Evolutionary conservation across 169 alveolate genomes (phyloP).

Genomic region (Amoebophrya sp.): DNA sequence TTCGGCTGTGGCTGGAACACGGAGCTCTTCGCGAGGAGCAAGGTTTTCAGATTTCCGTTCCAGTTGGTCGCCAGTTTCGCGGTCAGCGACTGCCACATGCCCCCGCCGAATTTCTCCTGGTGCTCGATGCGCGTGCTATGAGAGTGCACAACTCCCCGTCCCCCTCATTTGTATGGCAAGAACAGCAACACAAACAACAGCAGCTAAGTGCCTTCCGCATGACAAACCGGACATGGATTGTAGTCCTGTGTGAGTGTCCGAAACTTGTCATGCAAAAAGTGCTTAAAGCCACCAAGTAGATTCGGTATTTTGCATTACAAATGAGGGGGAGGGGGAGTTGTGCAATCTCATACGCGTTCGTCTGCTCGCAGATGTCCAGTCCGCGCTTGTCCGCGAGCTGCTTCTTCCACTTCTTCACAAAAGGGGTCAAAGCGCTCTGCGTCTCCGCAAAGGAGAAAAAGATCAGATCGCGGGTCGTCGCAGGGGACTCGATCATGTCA

Average conservation of each 20-base stretch:
- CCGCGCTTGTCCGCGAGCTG: background rate
- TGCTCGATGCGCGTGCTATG: constrained; percentile 13
- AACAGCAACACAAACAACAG: too few species aligned
- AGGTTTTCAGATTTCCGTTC: background rate
- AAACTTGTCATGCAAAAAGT: too few species aligned
- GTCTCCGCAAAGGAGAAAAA: background rate
- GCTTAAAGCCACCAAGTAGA: too few species aligned
- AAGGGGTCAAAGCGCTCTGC: background rate
- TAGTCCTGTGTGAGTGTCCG: too few species aligned
- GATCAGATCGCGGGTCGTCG: background rate
- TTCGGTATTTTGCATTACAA: too few species aligned
- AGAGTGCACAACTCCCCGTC: too few species aligned
- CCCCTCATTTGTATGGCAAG: too few species aligned
- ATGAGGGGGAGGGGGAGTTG: too few species aligned
- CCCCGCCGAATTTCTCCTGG: background rate
- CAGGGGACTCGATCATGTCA: too few species aligned
- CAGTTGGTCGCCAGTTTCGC: background rate
- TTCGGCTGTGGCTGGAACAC: background rate
- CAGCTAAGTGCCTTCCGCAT: too few species aligned
- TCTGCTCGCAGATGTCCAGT: background rate
- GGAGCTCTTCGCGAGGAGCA: background rate
- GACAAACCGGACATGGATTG: too few species aligned
- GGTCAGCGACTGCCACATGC: background rate
- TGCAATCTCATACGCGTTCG: too few species aligned
- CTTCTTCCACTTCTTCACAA: background rate